These are phyloP conservation scores for Hypoxylon sp. DNA, from an alignment of 2,329 filamentous ascomycete species.

Conservation along the genomic window DNA sequence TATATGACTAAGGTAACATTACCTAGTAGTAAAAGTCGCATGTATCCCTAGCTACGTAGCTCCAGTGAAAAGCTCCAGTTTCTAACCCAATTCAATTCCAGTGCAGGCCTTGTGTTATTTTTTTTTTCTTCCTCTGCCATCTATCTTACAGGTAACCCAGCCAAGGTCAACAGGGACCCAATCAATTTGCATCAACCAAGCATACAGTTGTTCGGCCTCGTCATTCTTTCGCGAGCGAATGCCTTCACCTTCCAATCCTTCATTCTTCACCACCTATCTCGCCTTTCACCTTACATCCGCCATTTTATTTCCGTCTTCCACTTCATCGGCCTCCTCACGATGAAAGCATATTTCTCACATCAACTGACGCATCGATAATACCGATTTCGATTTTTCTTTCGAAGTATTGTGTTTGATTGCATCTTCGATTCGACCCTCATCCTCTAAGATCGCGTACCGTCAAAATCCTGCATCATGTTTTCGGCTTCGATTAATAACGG, in stretches of 20 bases:
- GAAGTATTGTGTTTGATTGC: conserved; percentile 24
- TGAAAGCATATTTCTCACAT: conserved; percentile 34
- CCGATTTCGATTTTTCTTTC: conserved; percentile 16
- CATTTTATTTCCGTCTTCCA: conserved; percentile 25
- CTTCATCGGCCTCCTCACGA: conserved; percentile 30
- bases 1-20: too few species aligned
- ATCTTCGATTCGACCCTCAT: conserved; percentile 17
- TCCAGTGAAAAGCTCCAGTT: conserved; percentile 18
- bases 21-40: background rate
- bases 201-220: conserved; percentile 45
- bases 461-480: conserved; percentile 61
- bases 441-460: conserved; percentile 27
- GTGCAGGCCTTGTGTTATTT: conserved; percentile 20
- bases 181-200: conserved; percentile 40
- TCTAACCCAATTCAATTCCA: conserved; percentile 28
- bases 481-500: conserved; percentile 61
- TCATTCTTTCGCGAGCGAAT: conserved; percentile 45
- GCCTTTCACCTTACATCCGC: conserved; percentile 20
- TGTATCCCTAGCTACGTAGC: conserved; percentile 24
- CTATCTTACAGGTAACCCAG: conserved; percentile 23
- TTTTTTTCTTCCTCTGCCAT: conserved; percentile 33
- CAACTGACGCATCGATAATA: conserved; percentile 42
- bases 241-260: conserved; percentile 34
- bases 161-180: conserved; percentile 41
- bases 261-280: conserved; percentile 22